Conservation (phyloP, 306 rosid species). For the Cucumis sativus region DNA sequence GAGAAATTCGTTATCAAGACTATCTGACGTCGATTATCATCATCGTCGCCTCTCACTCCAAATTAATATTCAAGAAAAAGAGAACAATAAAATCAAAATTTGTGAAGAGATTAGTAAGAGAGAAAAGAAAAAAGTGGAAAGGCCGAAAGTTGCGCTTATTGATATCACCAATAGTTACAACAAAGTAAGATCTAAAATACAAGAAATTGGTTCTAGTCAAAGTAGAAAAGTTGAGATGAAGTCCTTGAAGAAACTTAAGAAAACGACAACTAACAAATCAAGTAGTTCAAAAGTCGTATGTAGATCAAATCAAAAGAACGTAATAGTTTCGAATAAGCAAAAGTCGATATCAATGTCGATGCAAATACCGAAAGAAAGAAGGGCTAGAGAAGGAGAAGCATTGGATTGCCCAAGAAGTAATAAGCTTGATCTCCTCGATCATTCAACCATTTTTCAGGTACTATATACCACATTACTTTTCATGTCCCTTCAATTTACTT, state of each 20-base stretch:
- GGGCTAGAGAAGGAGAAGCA: constrained; percentile 13
- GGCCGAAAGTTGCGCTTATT: background rate
- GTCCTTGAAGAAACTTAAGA: background rate
- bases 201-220: background rate
- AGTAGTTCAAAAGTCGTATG: background rate
- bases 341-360: background rate
- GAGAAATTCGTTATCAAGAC: background rate
- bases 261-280: background rate
- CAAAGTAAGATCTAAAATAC: background rate
- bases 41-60: background rate
- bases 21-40: background rate
- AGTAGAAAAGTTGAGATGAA: background rate
- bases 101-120: background rate
- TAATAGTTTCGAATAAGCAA: background rate
- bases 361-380: background rate
- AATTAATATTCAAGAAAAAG: background rate
- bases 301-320: background rate
- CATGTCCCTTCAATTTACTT: background rate
- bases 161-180: background rate
- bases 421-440: background rate
- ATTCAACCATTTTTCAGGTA: constrained; percentile 14
- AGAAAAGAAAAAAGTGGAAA: background rate
- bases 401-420: background rate
- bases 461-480: background rate
- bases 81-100: background rate